phyloP scores from a whole-genome alignment of 495 filamentous ascomycete species.

The Pseudoneurospora amorphoporcata region DNA sequence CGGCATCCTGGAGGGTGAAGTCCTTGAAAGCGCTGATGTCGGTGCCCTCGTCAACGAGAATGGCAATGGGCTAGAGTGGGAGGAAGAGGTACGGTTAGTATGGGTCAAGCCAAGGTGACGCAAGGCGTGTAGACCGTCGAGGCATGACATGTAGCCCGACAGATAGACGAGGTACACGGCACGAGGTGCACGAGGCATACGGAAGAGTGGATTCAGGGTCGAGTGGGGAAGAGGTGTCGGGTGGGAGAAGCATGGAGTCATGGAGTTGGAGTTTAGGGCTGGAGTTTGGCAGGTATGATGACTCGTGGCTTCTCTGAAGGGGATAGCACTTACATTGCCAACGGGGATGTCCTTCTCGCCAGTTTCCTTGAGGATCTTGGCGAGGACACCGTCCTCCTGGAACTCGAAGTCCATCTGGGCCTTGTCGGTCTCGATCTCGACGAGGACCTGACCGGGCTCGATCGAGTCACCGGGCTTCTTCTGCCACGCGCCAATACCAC shows the following conservation, averaged over 20 bases:
- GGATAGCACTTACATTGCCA: slow-evolving; percentile 64
- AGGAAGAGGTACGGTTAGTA: background rate
- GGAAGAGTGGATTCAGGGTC: slow-evolving; percentile 3
- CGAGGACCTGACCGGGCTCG: slow-evolving; percentile 88
- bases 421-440: slow-evolving; percentile 99
- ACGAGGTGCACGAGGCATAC: background rate
- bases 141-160: background rate
- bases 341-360: slow-evolving; percentile 94
- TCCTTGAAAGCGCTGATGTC: slow-evolving; percentile 80
- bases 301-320: background rate
- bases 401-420: slow-evolving; percentile 99
- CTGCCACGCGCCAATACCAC: slow-evolving; percentile 96
- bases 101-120: background rate
- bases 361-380: slow-evolving; percentile 86
- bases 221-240: slow-evolving; percentile 9
- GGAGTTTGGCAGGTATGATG: background rate
- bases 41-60: slow-evolving; percentile 82
- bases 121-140: background rate
- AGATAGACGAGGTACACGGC: background rate
- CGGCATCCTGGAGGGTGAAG: slow-evolving; percentile 83
- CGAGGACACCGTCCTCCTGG: slow-evolving; percentile 93
- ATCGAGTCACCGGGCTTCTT: slow-evolving; percentile 89
- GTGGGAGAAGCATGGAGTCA: slow-evolving; percentile 12
- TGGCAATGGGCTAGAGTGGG: slow-evolving; percentile 71
- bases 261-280: slow-evolving; percentile 1